Evolutionary conservation across 805 yeast species (phyloP).

Genomic region (Saccharomycopsis sp.): DNA sequence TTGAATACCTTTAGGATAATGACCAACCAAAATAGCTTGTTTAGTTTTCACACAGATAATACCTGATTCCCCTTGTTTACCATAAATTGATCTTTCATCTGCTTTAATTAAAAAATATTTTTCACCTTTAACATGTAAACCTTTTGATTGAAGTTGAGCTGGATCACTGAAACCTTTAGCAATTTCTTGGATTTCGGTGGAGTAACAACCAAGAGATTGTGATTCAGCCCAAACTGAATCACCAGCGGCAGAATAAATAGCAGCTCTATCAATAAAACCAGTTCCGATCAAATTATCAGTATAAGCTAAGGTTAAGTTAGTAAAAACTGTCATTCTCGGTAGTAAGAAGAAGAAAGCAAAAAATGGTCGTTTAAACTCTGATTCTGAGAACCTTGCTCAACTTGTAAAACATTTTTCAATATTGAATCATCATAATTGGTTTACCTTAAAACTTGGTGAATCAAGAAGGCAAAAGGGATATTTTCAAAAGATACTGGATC

Average conservation of each 20-base stretch:
- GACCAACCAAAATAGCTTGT: constrained; percentile 89
- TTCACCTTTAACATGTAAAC: constrained; percentile 74
- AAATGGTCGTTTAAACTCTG: no score
- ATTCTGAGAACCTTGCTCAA: no score
- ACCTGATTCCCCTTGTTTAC: constrained; percentile 85
- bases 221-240: constrained; percentile 91
- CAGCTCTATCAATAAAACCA: constrained; percentile 84
- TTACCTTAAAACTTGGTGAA: no score
- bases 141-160: constrained; percentile 67
- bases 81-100: constrained; percentile 88
- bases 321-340: no score
- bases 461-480: no score
- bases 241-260: constrained; percentile 89
- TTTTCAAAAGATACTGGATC: no score
- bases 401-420: no score
- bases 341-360: no score
- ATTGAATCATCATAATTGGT: no score
- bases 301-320: constrained; percentile 49
- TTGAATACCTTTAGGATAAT: constrained; percentile 82
- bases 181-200: constrained; percentile 61
- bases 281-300: constrained; percentile 87
- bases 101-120: constrained; percentile 85
- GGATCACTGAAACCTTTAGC: constrained; percentile 79
- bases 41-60: constrained; percentile 84
- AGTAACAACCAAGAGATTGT: constrained; percentile 50